Conservation (phyloP, 208 protist genomes). For the Borovskyia barvae region DNA sequence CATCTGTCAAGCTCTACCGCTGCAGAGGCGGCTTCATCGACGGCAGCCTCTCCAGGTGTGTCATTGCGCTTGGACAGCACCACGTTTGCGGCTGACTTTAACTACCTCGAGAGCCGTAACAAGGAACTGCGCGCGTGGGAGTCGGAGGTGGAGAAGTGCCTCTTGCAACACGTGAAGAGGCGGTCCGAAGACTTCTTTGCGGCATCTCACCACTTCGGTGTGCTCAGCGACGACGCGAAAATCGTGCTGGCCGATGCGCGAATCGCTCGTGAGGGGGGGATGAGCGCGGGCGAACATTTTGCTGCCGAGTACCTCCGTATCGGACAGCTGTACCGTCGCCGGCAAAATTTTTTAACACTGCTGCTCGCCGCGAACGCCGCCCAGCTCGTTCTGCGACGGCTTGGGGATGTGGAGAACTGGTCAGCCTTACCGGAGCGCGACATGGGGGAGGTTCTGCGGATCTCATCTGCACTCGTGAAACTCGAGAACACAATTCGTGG, state of each 20-base stretch:
- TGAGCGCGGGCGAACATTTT: constrained; percentile 36
- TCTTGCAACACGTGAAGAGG: constrained; percentile 83
- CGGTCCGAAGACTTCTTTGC: constrained; percentile 84
- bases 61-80: constrained; percentile 25
- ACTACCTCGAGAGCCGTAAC: constrained; percentile 62
- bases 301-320: constrained; percentile 66
- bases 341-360: constrained; percentile 53
- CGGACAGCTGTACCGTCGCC: constrained; percentile 60
- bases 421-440: constrained; percentile 80
- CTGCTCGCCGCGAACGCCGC: constrained; percentile 26
- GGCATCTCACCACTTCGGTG: constrained; percentile 59
- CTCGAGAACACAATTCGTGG: constrained; percentile 31
- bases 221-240: constrained; percentile 51
- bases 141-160: constrained; percentile 62
- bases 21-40: background rate
- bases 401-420: constrained; percentile 80
- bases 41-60: background rate
- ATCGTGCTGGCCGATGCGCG: constrained; percentile 43
- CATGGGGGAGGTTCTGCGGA: constrained; percentile 59
- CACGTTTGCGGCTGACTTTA: constrained; percentile 67
- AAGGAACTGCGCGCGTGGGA: constrained; percentile 76
- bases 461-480: constrained; percentile 30
- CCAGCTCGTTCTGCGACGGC: constrained; percentile 29
- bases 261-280: constrained; percentile 34
- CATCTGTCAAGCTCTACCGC: background rate